Evolutionary conservation across 73 alveolate species (phyloP).

Genomic region (Paramecium caudatum): DNA sequence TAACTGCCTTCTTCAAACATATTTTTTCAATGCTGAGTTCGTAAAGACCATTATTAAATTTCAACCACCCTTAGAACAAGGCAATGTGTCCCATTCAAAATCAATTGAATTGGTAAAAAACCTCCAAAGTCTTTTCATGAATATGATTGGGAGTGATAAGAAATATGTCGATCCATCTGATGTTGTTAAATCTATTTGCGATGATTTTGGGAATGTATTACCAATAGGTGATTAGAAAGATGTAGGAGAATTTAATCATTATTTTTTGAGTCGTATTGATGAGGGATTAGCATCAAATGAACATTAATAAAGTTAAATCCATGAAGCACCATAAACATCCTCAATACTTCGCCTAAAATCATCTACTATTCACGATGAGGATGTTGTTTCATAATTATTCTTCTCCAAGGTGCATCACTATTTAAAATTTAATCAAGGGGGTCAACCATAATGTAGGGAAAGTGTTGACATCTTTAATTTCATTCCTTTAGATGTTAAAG

Average conservation of each 20-base stretch:
- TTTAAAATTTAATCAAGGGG: not conserved
- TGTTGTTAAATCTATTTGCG: constrained; percentile 81
- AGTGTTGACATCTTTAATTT: constrained; percentile 77
- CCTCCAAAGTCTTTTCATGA: constrained; percentile 78
- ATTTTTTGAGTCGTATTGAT: constrained; percentile 83
- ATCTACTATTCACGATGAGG: constrained; percentile 8
- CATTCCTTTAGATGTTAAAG: constrained; percentile 77
- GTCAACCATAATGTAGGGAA: constrained; percentile 22
- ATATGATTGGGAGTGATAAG: constrained; percentile 80
- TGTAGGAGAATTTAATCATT: constrained; percentile 90
- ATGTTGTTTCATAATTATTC: constrained; percentile 1
- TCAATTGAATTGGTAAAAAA: constrained; percentile 78
- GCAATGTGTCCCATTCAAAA: constrained; percentile 60
- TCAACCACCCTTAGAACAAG: constrained; percentile 68
- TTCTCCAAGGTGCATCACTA: not conserved
- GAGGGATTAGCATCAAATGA: constrained; percentile 79
- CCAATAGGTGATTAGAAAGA: constrained; percentile 90
- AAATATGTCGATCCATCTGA: constrained; percentile 87
- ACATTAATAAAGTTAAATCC: not conserved
- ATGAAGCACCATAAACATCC: not conserved
- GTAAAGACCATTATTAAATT: constrained; percentile 78
- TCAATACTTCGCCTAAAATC: constrained; percentile 37
- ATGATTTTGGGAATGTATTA: constrained; percentile 85
- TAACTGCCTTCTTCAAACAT: constrained; percentile 86
- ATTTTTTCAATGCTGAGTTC: constrained; percentile 84